phyloP scores from a whole-genome alignment of 108 stramenopile species.

The Nitzschia sp. region DNA sequence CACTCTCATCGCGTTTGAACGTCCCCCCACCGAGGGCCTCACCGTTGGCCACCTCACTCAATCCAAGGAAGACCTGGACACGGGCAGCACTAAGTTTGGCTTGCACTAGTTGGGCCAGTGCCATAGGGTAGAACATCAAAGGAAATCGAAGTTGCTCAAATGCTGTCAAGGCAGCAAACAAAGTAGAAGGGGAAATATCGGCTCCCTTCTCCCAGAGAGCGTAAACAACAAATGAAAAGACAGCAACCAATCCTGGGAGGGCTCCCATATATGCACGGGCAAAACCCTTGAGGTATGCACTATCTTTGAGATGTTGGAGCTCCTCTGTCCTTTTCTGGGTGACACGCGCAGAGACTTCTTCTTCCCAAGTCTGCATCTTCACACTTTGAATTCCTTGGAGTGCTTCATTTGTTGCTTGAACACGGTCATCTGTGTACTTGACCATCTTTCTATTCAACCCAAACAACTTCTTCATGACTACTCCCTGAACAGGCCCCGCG shows the following conservation, averaged over 20 bases:
- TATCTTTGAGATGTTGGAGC: slow-evolving; percentile 43
- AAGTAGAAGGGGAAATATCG: slow-evolving; percentile 50
- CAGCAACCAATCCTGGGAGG: slow-evolving; percentile 62
- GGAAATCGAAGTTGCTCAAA: slow-evolving; percentile 76
- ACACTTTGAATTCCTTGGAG: slow-evolving; percentile 88
- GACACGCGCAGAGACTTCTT: slow-evolving; percentile 61
- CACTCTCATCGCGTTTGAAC: slow-evolving; percentile 39
- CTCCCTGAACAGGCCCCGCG: slow-evolving; percentile 65
- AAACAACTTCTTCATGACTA: slow-evolving; percentile 63
- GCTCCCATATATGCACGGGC: slow-evolving; percentile 63
- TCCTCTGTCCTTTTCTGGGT: slow-evolving; percentile 55
- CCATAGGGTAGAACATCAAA: slow-evolving; percentile 69
- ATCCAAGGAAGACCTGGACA: slow-evolving; percentile 31
- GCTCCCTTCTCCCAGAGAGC: slow-evolving; percentile 37
- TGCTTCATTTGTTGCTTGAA: slow-evolving; percentile 87
- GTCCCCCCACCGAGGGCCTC: slow-evolving; percentile 36
- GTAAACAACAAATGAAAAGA: slow-evolving; percentile 59
- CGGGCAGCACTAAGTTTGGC: slow-evolving; percentile 56
- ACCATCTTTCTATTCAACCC: slow-evolving; percentile 71
- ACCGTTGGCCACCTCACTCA: slow-evolving; percentile 51
- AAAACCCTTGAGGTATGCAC: slow-evolving; percentile 66
- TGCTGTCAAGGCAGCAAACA: slow-evolving; percentile 65
- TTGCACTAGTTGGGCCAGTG: slow-evolving; percentile 62
- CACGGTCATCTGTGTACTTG: slow-evolving; percentile 74
- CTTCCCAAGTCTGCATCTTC: slow-evolving; percentile 94